phyloP scores from a whole-genome alignment of 495 filamentous ascomycete species.

The Tuber aestivum region DNA sequence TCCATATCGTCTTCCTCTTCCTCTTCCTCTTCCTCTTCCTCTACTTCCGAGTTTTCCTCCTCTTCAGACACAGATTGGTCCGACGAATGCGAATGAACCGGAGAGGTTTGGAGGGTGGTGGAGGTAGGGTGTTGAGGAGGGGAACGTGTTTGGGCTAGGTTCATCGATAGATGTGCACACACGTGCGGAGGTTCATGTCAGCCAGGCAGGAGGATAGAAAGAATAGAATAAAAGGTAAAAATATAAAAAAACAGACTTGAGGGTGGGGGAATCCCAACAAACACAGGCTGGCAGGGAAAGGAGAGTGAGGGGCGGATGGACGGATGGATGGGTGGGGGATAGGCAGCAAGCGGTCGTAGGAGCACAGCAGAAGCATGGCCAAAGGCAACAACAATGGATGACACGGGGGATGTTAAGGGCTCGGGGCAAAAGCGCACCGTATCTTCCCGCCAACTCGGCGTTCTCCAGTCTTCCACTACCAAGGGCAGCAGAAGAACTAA shows the following conservation, averaged over 20 bases:
- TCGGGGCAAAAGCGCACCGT: conserved; percentile 21
- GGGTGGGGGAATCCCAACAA: neutral
- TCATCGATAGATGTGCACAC: conserved; percentile 21
- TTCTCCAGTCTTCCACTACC: conserved; percentile 39
- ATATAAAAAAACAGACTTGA: conserved; percentile 8
- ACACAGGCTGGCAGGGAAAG: neutral
- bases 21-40: conserved; percentile 36
- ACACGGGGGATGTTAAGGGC: neutral
- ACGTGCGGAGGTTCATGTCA: conserved; percentile 27
- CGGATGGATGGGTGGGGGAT: conserved; percentile 5
- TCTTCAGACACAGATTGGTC: conserved; percentile 32
- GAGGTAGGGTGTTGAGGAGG: conserved; percentile 29
- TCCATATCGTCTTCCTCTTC: conserved; percentile 41
- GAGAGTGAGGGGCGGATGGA: conserved; percentile 9
- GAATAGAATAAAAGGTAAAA: conserved; percentile 12
- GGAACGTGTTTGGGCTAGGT: conserved; percentile 36
- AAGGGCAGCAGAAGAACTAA: conserved; percentile 36
- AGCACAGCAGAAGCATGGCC: conserved; percentile 22
- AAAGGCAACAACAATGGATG: conserved; percentile 18
- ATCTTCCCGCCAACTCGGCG: conserved; percentile 40
- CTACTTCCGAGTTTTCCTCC: conserved; percentile 34
- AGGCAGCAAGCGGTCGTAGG: conserved; percentile 20
- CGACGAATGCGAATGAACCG: conserved; percentile 30
- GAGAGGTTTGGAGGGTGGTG: conserved; percentile 15
- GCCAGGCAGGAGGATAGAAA: conserved; percentile 15